Percentiles rank a stretch among this genome's conserved stretches.
These are phyloP conservation scores for Remersonia thermophila DNA, from an alignment of 2,329 filamentous ascomycete species.

Conservation along the genomic window DNA sequence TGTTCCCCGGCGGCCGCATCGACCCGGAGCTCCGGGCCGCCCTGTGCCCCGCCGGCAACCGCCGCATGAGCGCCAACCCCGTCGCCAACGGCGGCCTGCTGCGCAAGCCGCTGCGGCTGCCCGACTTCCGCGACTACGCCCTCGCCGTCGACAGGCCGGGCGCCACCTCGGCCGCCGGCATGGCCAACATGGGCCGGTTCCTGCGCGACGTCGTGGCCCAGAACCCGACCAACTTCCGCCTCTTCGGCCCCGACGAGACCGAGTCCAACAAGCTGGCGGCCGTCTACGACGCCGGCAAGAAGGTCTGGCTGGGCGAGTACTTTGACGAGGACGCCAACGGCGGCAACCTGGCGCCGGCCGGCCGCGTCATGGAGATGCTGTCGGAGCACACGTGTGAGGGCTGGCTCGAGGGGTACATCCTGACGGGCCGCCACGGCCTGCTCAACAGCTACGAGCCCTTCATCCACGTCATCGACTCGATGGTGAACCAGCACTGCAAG, in stretches of 20 bases:
- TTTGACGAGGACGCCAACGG: constrained; percentile 65
- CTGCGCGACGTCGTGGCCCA: constrained; percentile 53
- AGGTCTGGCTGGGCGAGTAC: constrained; percentile 69
- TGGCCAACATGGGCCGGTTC: constrained; percentile 57
- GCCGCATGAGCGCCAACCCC: constrained; percentile 67
- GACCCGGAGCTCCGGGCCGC: constrained; percentile 48
- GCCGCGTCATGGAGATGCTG: constrained; percentile 75
- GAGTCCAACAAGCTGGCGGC: constrained; percentile 66
- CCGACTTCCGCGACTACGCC: constrained; percentile 57
- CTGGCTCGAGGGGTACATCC: constrained; percentile 68
- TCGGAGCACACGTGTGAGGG: constrained; percentile 70
- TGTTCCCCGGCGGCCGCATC: constrained; percentile 55
- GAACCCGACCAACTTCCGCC: constrained; percentile 57
- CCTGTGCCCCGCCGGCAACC: constrained; percentile 51
- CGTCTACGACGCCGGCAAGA: constrained; percentile 63
- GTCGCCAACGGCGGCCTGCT: constrained; percentile 60
- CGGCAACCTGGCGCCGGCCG: constrained; percentile 55
- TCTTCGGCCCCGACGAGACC: constrained; percentile 71
- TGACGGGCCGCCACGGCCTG: constrained; percentile 63
- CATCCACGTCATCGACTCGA: constrained; percentile 71
- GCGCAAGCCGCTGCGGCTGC: constrained; percentile 54
- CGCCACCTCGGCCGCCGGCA: constrained; percentile 45
- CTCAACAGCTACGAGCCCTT: constrained; percentile 77
- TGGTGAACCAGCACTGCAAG: constrained; percentile 74
- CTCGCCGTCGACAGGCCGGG: constrained; percentile 51